Evolutionary conservation across 495 filamentous ascomycete species (phyloP), one percentile per base, ranked within the genome.

Genomic region (Aspergillus cavernicola): DNA sequence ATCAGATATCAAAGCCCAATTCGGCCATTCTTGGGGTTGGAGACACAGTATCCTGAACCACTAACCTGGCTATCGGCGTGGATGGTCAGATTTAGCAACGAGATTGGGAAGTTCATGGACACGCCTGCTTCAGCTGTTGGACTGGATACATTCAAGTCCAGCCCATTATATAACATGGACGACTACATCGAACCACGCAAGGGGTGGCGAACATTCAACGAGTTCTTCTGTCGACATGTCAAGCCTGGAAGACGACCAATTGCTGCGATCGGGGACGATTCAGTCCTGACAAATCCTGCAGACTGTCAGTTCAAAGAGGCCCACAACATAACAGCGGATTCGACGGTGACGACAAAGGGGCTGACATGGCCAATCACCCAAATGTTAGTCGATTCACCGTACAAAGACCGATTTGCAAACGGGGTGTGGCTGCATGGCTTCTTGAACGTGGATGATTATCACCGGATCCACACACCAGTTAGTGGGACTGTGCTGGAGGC

Each of bases 201-300:
- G 2, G 53, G 53, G 19, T 56, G 53, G 53, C 13, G 19, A 15
- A 44, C 46, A 0, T 56, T 50, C 38, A 56, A 50, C 29, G 39
- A 44, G 28, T 55, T 55, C 26, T 55, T 55, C 43, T 13, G 23
- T 11, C 42, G 52, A 8, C 33, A 45, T 2, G 40, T 53, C 13
- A 53, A 53, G 29, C 50, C 50, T 3, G 44, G 45, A 6, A 19
- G 26, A 18, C 43, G 44, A 4, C 52, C 52, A 2, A 46, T 55
- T 22, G 52, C 43, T 4, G n/a, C 15, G 3, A 42, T 42, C n/a
- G 52, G 28, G 1, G 45, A 49, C 20, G 4, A 10, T 19, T 15
- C 18, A 1, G 44, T 55, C 6, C 5, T 55, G 11, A 39, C 44
- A 8, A 41, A 23, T 22, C 35, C 43, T 15, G 45, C 52, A 0